Evolutionary conservation across 2,329 filamentous ascomycete species (phyloP).

Genomic region (Geosmithia putterillii): DNA sequence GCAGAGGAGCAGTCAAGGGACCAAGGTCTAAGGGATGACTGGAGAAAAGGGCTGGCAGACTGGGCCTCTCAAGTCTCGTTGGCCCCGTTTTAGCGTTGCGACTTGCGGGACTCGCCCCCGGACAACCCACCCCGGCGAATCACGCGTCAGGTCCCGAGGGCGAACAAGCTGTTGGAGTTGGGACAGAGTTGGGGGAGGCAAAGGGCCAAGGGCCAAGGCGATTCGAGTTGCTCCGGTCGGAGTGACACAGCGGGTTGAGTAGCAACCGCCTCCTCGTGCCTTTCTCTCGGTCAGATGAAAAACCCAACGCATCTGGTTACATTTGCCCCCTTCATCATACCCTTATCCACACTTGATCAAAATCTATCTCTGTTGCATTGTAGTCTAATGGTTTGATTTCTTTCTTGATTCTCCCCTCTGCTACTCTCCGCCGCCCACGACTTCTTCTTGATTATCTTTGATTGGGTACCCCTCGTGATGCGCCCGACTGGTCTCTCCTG

Average conservation of each 20-base stretch:
- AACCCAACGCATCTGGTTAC: neutral
- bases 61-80: neutral
- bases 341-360: neutral
- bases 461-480: conserved; percentile 1
- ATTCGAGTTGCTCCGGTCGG: neutral
- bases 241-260: neutral
- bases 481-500: conserved; percentile 1
- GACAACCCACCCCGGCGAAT: neutral
- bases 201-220: no score
- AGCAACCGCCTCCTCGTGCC: neutral
- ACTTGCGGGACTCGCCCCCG: neutral
- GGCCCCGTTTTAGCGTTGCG: neutral
- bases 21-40: neutral
- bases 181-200: no score
- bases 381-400: neutral
- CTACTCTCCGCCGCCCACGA: neutral
- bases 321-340: neutral
- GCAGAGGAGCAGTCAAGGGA: neutral
- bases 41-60: neutral
- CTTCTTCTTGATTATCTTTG: neutral
- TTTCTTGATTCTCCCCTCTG: neutral
- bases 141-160: neutral
- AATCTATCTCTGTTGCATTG: neutral
- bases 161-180: neutral
- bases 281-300: neutral